Evolutionary conservation across 148 eudicot genomes (phyloP).

Genomic region (Talinum fruticosum): DNA sequence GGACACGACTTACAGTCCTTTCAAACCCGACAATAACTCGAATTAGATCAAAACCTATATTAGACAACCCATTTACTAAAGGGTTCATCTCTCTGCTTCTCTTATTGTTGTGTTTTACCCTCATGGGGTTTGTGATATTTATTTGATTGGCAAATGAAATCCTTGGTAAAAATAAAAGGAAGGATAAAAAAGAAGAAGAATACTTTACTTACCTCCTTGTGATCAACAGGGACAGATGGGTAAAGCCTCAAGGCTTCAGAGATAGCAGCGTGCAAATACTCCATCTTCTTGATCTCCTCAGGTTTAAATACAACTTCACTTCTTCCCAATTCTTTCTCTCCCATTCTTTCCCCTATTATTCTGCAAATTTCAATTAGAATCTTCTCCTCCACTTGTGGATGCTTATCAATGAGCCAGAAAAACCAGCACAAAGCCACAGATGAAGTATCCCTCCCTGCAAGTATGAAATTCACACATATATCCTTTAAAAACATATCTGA

Average conservation of each 20-base stretch:
- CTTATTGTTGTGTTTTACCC: not conserved
- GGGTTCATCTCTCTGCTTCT: no score
- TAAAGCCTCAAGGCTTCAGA: conserved; percentile 92
- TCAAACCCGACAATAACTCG: not conserved
- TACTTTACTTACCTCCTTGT: conserved; percentile 65
- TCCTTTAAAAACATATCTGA: conserved; percentile 68
- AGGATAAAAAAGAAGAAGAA: not conserved
- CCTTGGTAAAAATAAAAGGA: not conserved
- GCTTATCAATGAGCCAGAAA: conserved; percentile 65
- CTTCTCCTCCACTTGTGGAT: conserved; percentile 58
- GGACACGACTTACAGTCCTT: no score
- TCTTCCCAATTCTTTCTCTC: not conserved
- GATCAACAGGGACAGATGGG: conserved; percentile 94
- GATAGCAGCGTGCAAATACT: conserved; percentile 84
- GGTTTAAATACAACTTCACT: conserved; percentile 45
- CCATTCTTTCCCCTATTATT: conserved; percentile 36
- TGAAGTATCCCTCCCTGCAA: conserved; percentile 86
- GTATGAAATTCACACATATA: conserved; percentile 74
- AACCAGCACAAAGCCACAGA: conserved; percentile 86
- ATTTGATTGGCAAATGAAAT: not conserved
- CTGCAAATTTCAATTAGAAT: conserved; percentile 50
- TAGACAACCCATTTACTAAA: no score
- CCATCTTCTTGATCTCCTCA: conserved; percentile 91
- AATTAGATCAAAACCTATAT: not conserved
- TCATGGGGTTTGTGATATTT: not conserved